Conservation (phyloP, 495 filamentous ascomycete genomes). For the Aspergillus hancockii region DNA sequence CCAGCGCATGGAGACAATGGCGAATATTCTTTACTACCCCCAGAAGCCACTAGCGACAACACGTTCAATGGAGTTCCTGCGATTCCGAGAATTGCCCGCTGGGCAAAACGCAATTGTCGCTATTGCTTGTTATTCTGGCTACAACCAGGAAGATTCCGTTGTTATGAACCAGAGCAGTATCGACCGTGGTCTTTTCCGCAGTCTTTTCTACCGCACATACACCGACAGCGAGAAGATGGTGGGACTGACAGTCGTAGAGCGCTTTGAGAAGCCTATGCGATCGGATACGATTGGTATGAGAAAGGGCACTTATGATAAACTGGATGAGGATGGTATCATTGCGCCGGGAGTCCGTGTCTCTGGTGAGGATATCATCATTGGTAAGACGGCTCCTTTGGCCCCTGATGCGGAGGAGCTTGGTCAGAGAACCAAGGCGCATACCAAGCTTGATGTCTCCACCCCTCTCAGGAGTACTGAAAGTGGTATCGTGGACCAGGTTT, state of each 20-base stretch:
- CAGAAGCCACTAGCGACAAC: slow-evolving; percentile 97
- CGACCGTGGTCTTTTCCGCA: slow-evolving; percentile 94
- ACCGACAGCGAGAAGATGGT: slow-evolving; percentile 94
- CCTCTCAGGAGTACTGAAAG: slow-evolving; percentile 93
- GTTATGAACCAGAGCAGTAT: slow-evolving; percentile 99
- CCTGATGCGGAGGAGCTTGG: slow-evolving; percentile 93
- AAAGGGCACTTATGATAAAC: slow-evolving; percentile 96
- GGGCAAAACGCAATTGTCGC: slow-evolving; percentile 99
- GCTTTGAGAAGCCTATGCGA: slow-evolving; percentile 92
- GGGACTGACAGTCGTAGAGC: slow-evolving; percentile 83
- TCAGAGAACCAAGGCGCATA: slow-evolving; percentile 82
- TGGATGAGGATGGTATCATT: slow-evolving; percentile 93
- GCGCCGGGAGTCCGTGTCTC: slow-evolving; percentile 91
- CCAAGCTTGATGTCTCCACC: slow-evolving; percentile 92
- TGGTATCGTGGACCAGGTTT: slow-evolving; percentile 91
- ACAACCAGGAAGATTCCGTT: slow-evolving; percentile 99
- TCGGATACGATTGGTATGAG: slow-evolving; percentile 85
- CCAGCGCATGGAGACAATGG: slow-evolving; percentile 98
- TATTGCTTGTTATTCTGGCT: slow-evolving; percentile 96
- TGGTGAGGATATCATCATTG: slow-evolving; percentile 98
- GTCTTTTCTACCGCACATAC: slow-evolving; percentile 96
- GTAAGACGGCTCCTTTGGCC: slow-evolving; percentile 92
- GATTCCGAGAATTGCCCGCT: slow-evolving; percentile 94
- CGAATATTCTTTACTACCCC: slow-evolving; percentile 97
- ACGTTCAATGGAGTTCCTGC: slow-evolving; percentile 96